Percentiles rank a stretch among this genome's conserved stretches.
These are phyloP conservation scores for Hypholoma sublateritium DNA, from an alignment of 768 basidiomycete genomes.

Conservation along the genomic window DNA sequence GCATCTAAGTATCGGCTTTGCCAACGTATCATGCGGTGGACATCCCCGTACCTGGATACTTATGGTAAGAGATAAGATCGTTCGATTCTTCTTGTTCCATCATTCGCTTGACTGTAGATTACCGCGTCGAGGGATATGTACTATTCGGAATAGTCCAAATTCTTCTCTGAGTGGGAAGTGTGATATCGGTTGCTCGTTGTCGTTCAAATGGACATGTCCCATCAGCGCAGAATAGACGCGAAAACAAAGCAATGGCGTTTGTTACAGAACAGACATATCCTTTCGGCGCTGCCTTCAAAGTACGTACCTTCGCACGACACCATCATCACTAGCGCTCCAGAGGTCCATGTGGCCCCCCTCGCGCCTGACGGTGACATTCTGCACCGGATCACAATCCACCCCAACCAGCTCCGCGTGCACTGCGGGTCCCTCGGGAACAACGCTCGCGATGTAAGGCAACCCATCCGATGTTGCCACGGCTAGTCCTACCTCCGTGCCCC, in stretches of 20 bases:
- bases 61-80: no score
- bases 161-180: no score
- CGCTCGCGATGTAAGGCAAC: slow-evolving; percentile 51
- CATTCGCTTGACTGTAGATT: no score
- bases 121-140: no score
- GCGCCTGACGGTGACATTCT: slow-evolving; percentile 34
- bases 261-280: not conserved
- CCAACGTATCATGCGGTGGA: no score
- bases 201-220: no score
- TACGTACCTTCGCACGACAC: slow-evolving; percentile 52
- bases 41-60: no score
- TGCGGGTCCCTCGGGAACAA: slow-evolving; percentile 41
- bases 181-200: no score
- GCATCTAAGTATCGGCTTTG: no score
- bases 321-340: slow-evolving; percentile 59
- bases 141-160: no score
- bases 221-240: not conserved
- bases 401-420: slow-evolving; percentile 54
- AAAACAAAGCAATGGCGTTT: not conserved
- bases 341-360: slow-evolving; percentile 15
- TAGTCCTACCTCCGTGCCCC: slow-evolving; percentile 31
- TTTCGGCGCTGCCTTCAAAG: not conserved
- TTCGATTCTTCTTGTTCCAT: no score
- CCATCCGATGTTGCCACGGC: slow-evolving; percentile 59
- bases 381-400: slow-evolving; percentile 59